A percentile compares a stretch with the other conserved stretches of the same genome.
These are phyloP conservation scores for Pachysandra terminalis DNA, from an alignment of 164 flowering plant species.

Conservation along the genomic window DNA sequence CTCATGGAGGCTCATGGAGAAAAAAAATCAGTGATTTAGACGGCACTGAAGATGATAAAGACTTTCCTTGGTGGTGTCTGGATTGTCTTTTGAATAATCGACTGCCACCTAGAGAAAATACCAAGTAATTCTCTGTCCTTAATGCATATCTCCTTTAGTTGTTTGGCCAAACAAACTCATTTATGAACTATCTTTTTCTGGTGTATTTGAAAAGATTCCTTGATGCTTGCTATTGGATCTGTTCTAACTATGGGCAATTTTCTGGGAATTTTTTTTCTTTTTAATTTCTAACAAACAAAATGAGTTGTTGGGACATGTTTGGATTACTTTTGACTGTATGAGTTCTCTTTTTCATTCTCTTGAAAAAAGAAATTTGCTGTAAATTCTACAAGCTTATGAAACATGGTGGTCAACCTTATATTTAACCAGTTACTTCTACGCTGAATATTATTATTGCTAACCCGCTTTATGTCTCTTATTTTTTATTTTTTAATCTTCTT, in stretches of 20 bases:
- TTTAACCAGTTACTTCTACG: neutral
- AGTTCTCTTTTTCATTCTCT: no score
- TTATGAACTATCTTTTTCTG: no score
- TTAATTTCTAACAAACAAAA: neutral
- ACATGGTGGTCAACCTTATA: neutral
- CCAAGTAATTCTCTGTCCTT: constrained; percentile 56
- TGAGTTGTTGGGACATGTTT: neutral
- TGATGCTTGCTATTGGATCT: neutral
- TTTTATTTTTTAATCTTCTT: no score
- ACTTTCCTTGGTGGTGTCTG: constrained; percentile 94
- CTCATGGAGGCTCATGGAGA: constrained; percentile 97
- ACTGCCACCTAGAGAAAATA: constrained; percentile 85
- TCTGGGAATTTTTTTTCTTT: neutral
- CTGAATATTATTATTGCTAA: no score
- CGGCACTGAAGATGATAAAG: constrained; percentile 96
- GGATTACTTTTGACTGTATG: neutral
- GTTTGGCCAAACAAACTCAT: neutral
- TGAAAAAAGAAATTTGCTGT: neutral
- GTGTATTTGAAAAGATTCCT: neutral
- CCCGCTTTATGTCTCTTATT: no score
- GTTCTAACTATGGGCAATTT: neutral
- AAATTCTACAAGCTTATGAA: neutral
- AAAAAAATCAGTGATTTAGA: constrained; percentile 87
- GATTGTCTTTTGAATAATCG: constrained; percentile 89
- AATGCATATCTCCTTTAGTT: neutral